A percentile compares a stretch with the other conserved stretches of the same genome.
Evolutionary conservation across 140 eudicot species (phyloP).

Genomic region (Erigeron philadelphicus): DNA sequence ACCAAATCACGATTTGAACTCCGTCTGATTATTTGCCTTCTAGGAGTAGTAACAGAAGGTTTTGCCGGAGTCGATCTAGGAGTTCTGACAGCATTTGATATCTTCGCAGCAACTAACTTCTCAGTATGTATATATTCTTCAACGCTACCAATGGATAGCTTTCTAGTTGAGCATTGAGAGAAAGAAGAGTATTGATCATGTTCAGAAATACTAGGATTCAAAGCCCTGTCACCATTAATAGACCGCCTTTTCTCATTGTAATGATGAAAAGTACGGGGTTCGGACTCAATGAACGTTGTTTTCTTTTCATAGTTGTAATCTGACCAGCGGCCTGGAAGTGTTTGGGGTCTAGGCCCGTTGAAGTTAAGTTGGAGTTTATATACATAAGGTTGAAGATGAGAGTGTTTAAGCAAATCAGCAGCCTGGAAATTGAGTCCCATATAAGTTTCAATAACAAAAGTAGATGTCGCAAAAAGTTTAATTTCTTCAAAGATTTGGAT

Average conservation of each 20-base stretch:
- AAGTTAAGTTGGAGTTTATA: constrained; percentile 47
- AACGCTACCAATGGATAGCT: constrained; percentile 55
- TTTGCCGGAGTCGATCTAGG: constrained; percentile 43
- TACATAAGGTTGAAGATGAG: constrained; percentile 72
- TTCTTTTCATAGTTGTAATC: constrained; percentile 45
- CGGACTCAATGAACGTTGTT: constrained; percentile 58
- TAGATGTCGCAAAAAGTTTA: neutral
- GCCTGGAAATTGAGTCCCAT: constrained; percentile 48
- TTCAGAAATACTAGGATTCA: constrained; percentile 85
- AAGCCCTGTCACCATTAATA: constrained; percentile 58
- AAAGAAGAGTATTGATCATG: constrained; percentile 51
- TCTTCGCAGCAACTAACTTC: constrained; percentile 44
- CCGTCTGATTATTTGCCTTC: constrained; percentile 43
- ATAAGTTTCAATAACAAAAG: neutral
- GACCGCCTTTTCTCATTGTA: constrained; percentile 59
- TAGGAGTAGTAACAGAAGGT: constrained; percentile 40
- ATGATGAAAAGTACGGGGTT: constrained; percentile 29
- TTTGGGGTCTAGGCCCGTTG: constrained; percentile 52
- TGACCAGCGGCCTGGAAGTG: constrained; percentile 42
- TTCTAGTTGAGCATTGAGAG: constrained; percentile 39
- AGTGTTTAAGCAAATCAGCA: constrained; percentile 79
- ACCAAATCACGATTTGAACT: constrained; percentile 66
- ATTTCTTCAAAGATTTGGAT: constrained; percentile 4
- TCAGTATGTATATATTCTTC: constrained; percentile 40
- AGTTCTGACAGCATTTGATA: constrained; percentile 39